Conservation (phyloP, 768 basidiomycete species). For the Calocybe cyanea region DNA sequence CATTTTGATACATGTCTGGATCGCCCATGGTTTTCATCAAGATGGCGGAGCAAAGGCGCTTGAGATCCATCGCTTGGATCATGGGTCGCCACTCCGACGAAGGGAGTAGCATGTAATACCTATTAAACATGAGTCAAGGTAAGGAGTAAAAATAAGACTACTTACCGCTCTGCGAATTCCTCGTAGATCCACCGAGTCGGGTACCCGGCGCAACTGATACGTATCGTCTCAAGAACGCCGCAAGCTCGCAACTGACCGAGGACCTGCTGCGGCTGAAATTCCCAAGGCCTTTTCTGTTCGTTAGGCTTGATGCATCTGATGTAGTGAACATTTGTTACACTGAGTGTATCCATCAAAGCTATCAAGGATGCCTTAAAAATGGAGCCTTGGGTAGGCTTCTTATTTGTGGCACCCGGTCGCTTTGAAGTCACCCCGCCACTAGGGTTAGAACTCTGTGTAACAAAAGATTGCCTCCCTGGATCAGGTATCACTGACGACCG, state of each 20-base stretch:
- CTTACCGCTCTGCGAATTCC: conserved; percentile 95
- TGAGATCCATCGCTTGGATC: conserved; percentile 79
- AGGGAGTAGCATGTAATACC: conserved; percentile 95
- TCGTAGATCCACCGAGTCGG: conserved; percentile 98
- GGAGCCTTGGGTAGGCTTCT: conserved; percentile 95
- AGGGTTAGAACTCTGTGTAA: conserved; percentile 41
- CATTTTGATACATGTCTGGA: conserved; percentile 94
- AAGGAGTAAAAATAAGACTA: conserved; percentile 5
- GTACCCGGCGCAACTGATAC: conserved; percentile 98
- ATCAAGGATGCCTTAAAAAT: conserved; percentile 97
- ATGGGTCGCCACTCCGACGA: conserved; percentile 84
- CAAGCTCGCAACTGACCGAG: conserved; percentile 93
- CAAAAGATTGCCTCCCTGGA: conserved; percentile 73
- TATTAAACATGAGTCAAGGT: conserved; percentile 28
- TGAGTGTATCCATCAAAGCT: conserved; percentile 94
- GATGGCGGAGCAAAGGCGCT: conserved; percentile 77
- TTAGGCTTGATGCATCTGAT: conserved; percentile 99
- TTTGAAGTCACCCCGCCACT: conserved; percentile 38
- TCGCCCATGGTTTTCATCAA: conserved; percentile 86
- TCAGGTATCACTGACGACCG: conserved; percentile 86
- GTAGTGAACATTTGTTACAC: conserved; percentile 97
- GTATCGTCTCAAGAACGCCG: conserved; percentile 97
- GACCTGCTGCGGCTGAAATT: conserved; percentile 93
- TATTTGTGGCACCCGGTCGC: conserved; percentile 62
- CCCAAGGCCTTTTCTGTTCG: conserved; percentile 95